Conservation (phyloP, 495 filamentous ascomycete species). For the Acidomyces sp. region DNA sequence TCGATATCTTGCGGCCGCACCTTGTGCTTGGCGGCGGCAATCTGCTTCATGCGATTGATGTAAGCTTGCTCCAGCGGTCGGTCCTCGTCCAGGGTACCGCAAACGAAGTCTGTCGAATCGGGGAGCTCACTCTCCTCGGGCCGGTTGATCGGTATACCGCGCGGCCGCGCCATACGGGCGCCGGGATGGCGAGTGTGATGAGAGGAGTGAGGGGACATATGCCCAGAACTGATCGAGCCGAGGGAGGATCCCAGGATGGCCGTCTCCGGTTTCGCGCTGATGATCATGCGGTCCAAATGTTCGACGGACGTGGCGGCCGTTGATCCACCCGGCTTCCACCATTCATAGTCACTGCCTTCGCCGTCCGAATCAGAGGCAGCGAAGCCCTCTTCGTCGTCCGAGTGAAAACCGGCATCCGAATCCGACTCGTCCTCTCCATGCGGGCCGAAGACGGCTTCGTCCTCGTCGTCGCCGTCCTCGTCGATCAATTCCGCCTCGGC, state of each 20-base stretch:
- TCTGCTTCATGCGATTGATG: slow-evolving; percentile 67
- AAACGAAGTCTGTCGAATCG: slow-evolving; percentile 96
- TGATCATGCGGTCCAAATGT: slow-evolving; percentile 33
- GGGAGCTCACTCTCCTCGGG: slow-evolving; percentile 51
- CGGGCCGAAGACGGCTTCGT: slow-evolving; percentile 41
- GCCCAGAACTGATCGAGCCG: slow-evolving; percentile 40
- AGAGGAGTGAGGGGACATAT: slow-evolving; percentile 25
- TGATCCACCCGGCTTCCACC: slow-evolving; percentile 59
- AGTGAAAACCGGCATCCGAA: slow-evolving; percentile 64
- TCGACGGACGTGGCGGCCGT: slow-evolving; percentile 44
- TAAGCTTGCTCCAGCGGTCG: slow-evolving; percentile 87
- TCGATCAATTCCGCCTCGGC: slow-evolving; percentile 25
- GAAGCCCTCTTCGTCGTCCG: slow-evolving; percentile 92
- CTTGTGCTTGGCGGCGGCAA: slow-evolving; percentile 64
- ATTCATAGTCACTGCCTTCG: slow-evolving; percentile 60
- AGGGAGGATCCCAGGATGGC: slow-evolving; percentile 50
- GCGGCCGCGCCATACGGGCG: slow-evolving; percentile 17
- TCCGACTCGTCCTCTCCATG: slow-evolving; percentile 41
- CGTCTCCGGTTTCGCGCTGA: slow-evolving; percentile 1
- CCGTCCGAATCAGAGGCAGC: slow-evolving; percentile 78
- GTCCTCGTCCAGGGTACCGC: slow-evolving; percentile 92
- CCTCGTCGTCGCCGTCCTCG: slow-evolving; percentile 34
- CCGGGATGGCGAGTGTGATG: slow-evolving; percentile 24
- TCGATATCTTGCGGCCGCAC: slow-evolving; percentile 88
- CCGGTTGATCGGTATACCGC: slow-evolving; percentile 42